A percentile compares a stretch with the other conserved stretches of the same genome.
These are phyloP conservation scores for Apium graveolens DNA, from an alignment of 129 eudicot species.

Conservation along the genomic window DNA sequence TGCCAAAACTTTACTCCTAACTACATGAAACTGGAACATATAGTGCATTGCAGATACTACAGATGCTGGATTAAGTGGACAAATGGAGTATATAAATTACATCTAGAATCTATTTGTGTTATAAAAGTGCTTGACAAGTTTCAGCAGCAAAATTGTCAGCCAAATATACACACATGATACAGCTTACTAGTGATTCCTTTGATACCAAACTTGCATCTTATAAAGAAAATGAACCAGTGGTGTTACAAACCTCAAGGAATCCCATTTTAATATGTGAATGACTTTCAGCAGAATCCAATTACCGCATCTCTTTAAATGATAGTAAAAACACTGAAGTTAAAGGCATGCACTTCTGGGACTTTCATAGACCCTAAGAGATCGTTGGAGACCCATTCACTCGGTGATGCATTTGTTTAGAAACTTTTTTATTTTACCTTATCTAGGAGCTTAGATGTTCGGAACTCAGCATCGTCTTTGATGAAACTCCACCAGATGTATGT, in stretches of 20 bases:
- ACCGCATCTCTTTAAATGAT: background rate
- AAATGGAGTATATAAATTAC: too few relatives aligned
- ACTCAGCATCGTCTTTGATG: conserved; percentile 73
- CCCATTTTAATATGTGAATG: background rate
- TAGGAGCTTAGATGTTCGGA: conserved; percentile 36
- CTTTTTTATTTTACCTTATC: conserved; percentile 50
- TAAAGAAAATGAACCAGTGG: background rate
- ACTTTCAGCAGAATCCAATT: too few relatives aligned
- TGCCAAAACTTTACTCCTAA: too few relatives aligned
- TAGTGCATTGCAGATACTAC: too few relatives aligned
- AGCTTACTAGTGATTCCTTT: background rate
- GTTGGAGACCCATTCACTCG: background rate
- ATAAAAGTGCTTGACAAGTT: background rate
- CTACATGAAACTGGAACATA: too few relatives aligned
- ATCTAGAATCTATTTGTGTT: background rate
- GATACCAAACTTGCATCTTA: background rate
- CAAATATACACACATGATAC: background rate
- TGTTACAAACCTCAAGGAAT: background rate
- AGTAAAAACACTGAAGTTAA: background rate
- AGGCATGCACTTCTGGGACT: background rate
- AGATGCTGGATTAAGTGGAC: too few relatives aligned
- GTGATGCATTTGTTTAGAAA: background rate
- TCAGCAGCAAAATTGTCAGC: background rate
- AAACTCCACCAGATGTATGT: conserved; percentile 95
- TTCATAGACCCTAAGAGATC: background rate